A percentile compares a stretch with the other conserved stretches of the same genome.
Conservation (phyloP, 441 rosid genomes). For the Cnidoscolus chayamansa region DNA sequence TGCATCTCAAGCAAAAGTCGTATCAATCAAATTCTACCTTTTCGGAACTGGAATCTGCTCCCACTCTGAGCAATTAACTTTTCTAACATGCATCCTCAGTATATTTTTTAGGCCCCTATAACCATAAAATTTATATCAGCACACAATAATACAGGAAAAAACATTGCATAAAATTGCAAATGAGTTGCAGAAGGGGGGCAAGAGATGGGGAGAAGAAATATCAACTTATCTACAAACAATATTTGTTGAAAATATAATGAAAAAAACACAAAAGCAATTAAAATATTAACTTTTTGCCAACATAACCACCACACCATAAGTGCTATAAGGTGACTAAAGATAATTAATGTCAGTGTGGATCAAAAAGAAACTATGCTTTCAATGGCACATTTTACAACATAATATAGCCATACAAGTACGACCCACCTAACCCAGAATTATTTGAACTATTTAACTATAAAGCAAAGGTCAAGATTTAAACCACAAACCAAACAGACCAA, state of each 20-base stretch:
- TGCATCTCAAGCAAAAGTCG: background rate
- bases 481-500: background rate
- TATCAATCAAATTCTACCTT: constrained; percentile 49
- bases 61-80: constrained; percentile 84
- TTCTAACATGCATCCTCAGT: constrained; percentile 65
- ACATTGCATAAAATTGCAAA: background rate
- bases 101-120: constrained; percentile 86
- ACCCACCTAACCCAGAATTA: background rate
- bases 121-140: constrained; percentile 20
- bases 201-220: background rate
- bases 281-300: background rate
- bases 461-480: background rate
- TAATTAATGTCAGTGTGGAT: background rate
- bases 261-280: background rate
- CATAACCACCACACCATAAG: background rate
- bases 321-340: background rate
- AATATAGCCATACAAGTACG: background rate
- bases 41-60: constrained; percentile 76
- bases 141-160: background rate
- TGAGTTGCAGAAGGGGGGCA: background rate
- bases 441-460: background rate
- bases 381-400: background rate
- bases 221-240: background rate
- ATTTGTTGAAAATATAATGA: background rate
- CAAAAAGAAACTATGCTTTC: background rate